A percentile compares a stretch with the other conserved stretches of the same genome.
Evolutionary conservation across 805 yeast species (phyloP).

Genomic region (Tetrapisispora phaffii): DNA sequence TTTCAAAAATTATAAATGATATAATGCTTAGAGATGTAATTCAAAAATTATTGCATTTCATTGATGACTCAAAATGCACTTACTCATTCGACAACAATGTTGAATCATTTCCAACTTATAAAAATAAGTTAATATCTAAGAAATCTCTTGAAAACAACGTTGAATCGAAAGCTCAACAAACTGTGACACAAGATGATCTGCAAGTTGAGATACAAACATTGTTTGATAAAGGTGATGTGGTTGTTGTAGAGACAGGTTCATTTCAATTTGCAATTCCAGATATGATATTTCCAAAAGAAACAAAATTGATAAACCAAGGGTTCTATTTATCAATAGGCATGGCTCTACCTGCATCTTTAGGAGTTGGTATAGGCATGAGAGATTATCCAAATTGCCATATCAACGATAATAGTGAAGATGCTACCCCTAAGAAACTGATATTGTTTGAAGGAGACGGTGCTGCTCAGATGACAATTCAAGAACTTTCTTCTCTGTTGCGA

Average conservation of each 20-base stretch:
- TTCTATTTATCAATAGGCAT: constrained; percentile 82
- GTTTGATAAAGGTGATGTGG: constrained; percentile 52
- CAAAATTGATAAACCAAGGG: constrained; percentile 51
- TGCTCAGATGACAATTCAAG: constrained; percentile 91
- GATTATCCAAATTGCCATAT: constrained; percentile 34
- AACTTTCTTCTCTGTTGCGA: constrained; percentile 55
- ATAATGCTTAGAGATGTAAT: constrained; percentile 45
- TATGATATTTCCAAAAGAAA: constrained; percentile 46
- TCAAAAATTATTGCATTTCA: constrained; percentile 30
- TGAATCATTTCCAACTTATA: constrained; percentile 17
- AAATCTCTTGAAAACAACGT: constrained; percentile 12
- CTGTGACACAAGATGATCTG: constrained; percentile 39
- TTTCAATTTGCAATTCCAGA: constrained; percentile 71
- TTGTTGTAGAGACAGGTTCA: constrained; percentile 79
- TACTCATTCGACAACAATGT: constrained; percentile 12
- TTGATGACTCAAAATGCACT: constrained; percentile 28
- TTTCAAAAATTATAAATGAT: constrained; percentile 25
- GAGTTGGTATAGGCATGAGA: constrained; percentile 63
- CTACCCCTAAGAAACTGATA: constrained; percentile 44
- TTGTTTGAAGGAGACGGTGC: constrained; percentile 88
- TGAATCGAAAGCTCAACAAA: constrained; percentile 18
- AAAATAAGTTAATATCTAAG: background rate
- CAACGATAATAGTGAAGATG: constrained; percentile 14
- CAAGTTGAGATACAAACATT: constrained; percentile 34
- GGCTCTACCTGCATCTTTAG: constrained; percentile 79